Evolutionary conservation across 495 filamentous ascomycete genomes (phyloP).

Genomic region (Xylona heveae): DNA sequence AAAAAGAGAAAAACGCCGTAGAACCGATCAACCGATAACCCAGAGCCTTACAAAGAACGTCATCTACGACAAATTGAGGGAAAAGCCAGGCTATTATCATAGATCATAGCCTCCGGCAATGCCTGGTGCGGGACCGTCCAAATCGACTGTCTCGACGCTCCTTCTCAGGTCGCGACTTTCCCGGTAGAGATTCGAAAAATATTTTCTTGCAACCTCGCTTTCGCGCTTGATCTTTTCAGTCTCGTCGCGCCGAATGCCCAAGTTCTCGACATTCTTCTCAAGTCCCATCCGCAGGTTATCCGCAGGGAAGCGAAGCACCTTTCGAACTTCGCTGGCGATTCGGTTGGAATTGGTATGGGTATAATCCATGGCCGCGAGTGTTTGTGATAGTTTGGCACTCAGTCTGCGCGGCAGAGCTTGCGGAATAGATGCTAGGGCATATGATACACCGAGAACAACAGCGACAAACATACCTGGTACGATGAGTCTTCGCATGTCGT

Average conservation of each 20-base stretch:
- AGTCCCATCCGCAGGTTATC: conserved; percentile 60
- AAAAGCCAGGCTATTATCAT: too few relatives aligned
- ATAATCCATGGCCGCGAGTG: conserved; percentile 69
- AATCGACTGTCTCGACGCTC: conserved; percentile 59
- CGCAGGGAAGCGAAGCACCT: conserved; percentile 68
- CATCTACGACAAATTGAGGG: too few relatives aligned
- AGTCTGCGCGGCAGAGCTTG: conserved; percentile 73
- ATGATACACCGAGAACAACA: conserved; percentile 57
- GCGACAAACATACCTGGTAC: conserved; percentile 57
- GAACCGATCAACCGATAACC: too few relatives aligned
- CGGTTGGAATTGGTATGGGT: conserved; percentile 71
- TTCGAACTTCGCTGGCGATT: conserved; percentile 63
- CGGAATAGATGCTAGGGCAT: conserved; percentile 69
- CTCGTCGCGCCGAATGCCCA: conserved; percentile 55
- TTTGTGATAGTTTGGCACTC: conserved; percentile 57
- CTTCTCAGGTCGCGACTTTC: conserved; percentile 48
- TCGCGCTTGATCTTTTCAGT: conserved; percentile 53
- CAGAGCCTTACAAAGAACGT: too few relatives aligned
- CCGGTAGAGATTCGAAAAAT: conserved; percentile 68
- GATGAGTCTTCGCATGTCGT: conserved; percentile 62
- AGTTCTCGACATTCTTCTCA: conserved; percentile 61
- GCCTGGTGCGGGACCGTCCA: conserved; percentile 44
- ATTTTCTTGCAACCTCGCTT: conserved; percentile 59
- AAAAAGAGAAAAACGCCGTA: too few relatives aligned
- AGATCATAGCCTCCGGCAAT: conserved; percentile 13